These are phyloP conservation scores for Trichoderma afroharzianum DNA, from an alignment of 2,329 filamentous ascomycete species.

Conservation along the genomic window DNA sequence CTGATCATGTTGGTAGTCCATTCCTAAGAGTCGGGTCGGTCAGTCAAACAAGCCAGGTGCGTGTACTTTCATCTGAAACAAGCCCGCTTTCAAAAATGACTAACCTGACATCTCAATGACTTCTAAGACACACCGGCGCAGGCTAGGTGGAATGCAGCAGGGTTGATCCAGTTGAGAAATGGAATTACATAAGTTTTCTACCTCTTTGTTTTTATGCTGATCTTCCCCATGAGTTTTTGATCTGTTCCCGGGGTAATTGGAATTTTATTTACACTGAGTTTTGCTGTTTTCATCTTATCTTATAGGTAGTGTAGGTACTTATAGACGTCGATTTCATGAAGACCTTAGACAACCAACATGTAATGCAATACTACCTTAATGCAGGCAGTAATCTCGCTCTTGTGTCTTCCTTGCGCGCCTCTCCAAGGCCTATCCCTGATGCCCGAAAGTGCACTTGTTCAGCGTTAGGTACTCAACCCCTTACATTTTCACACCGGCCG, in stretches of 20 bases:
- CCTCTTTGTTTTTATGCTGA: background rate
- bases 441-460: too few species aligned
- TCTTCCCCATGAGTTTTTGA: background rate
- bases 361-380: background rate
- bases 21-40: background rate
- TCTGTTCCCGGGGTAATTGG: background rate
- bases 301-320: background rate
- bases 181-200: background rate
- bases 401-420: background rate
- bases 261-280: background rate
- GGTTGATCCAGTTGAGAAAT: background rate
- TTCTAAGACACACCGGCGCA: background rate
- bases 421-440: background rate
- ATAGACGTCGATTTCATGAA: background rate
- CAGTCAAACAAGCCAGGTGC: background rate
- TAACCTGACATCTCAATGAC: background rate
- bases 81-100: background rate
- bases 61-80: background rate
- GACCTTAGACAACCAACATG: background rate
- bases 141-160: background rate
- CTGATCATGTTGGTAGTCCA: background rate
- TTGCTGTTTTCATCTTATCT: background rate
- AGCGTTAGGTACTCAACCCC: too few species aligned
- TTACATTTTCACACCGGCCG: background rate
- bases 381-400: background rate